Percentiles rank a stretch among this genome's conserved stretches.
Conservation (phyloP, 2,329 filamentous ascomycete genomes). For the Xylariales sp. region DNA sequence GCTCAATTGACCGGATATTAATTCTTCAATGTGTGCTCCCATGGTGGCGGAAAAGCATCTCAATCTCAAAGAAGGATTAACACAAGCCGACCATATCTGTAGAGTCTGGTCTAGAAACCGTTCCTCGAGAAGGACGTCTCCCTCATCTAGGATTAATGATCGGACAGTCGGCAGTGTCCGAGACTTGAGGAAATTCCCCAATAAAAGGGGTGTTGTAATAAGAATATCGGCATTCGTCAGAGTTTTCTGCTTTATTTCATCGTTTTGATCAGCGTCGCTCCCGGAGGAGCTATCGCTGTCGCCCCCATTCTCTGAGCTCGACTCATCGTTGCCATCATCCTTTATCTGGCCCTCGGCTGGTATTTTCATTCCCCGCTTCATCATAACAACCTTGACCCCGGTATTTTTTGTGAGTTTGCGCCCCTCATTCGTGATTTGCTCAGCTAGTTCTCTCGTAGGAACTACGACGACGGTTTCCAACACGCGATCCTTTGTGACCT, state of each 20-base stretch:
- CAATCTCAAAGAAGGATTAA: conserved; percentile 73
- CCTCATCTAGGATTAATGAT: conserved; percentile 88
- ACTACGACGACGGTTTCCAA: conserved; percentile 78
- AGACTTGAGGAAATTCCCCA: conserved; percentile 77
- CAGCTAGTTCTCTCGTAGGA: conserved; percentile 81
- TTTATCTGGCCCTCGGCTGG: conserved; percentile 56
- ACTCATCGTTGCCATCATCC: conserved; percentile 40
- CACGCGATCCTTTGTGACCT: conserved; percentile 60
- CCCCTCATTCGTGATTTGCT: conserved; percentile 86
- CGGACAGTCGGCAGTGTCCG: conserved; percentile 73
- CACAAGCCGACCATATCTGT: conserved; percentile 84
- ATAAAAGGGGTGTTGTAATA: conserved; percentile 81
- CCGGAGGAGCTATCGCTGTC: conserved; percentile 50
- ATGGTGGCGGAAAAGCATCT: conserved; percentile 98
- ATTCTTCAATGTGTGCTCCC: conserved; percentile 88
- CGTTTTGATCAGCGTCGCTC: conserved; percentile 54
- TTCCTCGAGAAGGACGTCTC: conserved; percentile 87
- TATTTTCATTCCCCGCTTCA: conserved; percentile 86
- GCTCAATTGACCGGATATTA: conserved; percentile 76
- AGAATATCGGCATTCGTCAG: conserved; percentile 81
- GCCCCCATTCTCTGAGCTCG: conserved; percentile 31
- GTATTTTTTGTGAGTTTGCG: conserved; percentile 83
- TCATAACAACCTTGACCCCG: conserved; percentile 80
- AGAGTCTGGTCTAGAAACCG: conserved; percentile 91
- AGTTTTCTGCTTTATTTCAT: conserved; percentile 51